phyloP scores from a whole-genome alignment of 2,329 filamentous ascomycete species.

The Karstenula rhodostoma region DNA sequence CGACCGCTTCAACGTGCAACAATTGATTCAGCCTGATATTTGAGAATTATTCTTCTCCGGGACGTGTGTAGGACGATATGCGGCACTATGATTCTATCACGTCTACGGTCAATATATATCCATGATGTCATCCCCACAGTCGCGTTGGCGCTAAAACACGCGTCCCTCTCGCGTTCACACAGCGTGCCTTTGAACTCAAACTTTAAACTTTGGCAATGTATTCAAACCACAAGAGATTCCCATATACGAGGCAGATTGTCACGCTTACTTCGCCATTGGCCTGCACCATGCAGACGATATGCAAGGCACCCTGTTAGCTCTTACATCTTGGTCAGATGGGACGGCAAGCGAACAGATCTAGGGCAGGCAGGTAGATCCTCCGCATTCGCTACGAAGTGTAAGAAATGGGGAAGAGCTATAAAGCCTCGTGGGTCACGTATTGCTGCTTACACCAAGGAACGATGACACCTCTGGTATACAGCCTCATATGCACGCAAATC shows the following conservation, averaged over 20 bases:
- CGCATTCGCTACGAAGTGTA: not conserved
- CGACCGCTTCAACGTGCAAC: not conserved
- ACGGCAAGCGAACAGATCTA: not conserved
- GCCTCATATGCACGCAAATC: not conserved
- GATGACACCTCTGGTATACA: not conserved
- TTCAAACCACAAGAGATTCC: not conserved
- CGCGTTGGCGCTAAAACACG: not conserved
- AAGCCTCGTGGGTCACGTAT: not conserved
- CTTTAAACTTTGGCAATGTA: not conserved
- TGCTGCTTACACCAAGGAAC: not conserved
- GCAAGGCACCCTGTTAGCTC: constrained; percentile 3
- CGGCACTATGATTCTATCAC: not conserved
- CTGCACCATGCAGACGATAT: not conserved
- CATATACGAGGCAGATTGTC: not conserved
- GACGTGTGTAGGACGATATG: not conserved
- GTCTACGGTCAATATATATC: not conserved
- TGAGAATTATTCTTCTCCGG: not conserved
- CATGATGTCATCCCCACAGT: constrained; percentile 7
- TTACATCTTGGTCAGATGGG: constrained; percentile 4
- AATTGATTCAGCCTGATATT: not conserved
- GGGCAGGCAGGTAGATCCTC: not conserved
- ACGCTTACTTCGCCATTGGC: not conserved
- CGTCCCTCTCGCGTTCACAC: not conserved
- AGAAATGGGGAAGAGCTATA: not conserved
- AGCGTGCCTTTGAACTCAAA: no score